These are phyloP conservation scores for Colletotrichum liaoningense DNA, from an alignment of 2,329 filamentous ascomycete genomes.

Conservation along the genomic window DNA sequence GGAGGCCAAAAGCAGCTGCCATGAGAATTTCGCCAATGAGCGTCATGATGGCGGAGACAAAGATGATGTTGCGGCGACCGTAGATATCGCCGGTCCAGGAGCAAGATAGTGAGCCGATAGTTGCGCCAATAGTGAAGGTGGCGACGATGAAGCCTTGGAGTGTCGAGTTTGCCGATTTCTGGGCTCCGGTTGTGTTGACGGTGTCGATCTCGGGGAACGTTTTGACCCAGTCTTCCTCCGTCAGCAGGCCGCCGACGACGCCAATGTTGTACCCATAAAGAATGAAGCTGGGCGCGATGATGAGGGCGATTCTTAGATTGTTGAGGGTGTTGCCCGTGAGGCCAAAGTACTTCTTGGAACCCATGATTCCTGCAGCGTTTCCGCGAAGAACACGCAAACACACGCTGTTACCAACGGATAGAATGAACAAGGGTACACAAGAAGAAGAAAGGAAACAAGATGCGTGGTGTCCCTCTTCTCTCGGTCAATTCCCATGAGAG, in stretches of 20 bases:
- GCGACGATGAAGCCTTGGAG: slow-evolving; percentile 51
- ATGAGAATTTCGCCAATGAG: slow-evolving; percentile 61
- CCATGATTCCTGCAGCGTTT: slow-evolving; percentile 3
- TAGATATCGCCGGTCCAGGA: slow-evolving; percentile 56
- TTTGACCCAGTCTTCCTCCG: slow-evolving; percentile 46
- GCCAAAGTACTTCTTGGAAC: slow-evolving; percentile 43
- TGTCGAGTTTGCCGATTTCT: slow-evolving; percentile 46
- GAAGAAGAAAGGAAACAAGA: neutral
- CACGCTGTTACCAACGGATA: neutral
- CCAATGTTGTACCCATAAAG: slow-evolving; percentile 55
- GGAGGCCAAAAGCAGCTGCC: slow-evolving; percentile 55
- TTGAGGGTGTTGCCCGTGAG: slow-evolving; percentile 48
- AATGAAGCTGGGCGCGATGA: slow-evolving; percentile 56
- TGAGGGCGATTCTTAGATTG: slow-evolving; percentile 51
- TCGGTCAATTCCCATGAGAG: neutral
- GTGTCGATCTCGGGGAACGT: slow-evolving; percentile 54
- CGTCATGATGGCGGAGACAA: slow-evolving; percentile 60
- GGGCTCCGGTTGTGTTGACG: slow-evolving; percentile 43
- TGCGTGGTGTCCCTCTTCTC: neutral
- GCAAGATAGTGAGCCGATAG: slow-evolving; percentile 50
- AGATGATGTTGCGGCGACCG: slow-evolving; percentile 62
- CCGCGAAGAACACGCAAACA: neutral
- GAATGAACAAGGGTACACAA: neutral
- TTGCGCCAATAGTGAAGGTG: slow-evolving; percentile 49
- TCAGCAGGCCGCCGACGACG: slow-evolving; percentile 49